These are phyloP conservation scores for Saccharomycopsis sp. DNA, from an alignment of 805 yeast genomes.

Conservation along the genomic window DNA sequence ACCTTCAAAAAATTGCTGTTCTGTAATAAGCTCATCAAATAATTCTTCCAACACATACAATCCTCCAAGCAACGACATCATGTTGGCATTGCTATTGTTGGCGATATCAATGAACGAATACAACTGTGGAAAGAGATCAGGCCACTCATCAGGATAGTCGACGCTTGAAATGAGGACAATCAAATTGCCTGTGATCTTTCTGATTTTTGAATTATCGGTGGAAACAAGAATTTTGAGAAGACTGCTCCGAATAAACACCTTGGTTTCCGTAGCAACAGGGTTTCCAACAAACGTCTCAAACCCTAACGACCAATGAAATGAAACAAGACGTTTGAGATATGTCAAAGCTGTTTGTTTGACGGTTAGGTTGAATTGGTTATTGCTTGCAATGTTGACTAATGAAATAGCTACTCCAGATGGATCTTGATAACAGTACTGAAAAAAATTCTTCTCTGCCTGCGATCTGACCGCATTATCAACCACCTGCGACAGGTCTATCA, in stretches of 20 bases:
- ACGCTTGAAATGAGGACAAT: conserved; percentile 79
- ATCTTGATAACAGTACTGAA: conserved; percentile 35
- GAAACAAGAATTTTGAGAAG: conserved; percentile 44
- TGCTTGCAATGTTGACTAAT: conserved; percentile 34
- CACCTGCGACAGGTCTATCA: conserved; percentile 31
- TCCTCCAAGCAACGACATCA: conserved; percentile 41
- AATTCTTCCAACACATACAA: conserved; percentile 63
- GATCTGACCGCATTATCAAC: conserved; percentile 48
- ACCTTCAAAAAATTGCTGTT: conserved; percentile 76
- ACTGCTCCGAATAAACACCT: conserved; percentile 41
- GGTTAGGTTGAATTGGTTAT: conserved; percentile 26
- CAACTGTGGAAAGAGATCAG: conserved; percentile 48
- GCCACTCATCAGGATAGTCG: conserved; percentile 97
- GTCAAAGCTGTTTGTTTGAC: conserved; percentile 59
- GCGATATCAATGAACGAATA: conserved; percentile 36
- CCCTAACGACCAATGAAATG: conserved; percentile 77
- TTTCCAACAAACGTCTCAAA: conserved; percentile 70
- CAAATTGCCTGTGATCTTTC: conserved; percentile 63
- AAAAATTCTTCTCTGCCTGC: conserved; percentile 46
- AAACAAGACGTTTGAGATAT: conserved; percentile 60
- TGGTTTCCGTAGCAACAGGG: conserved; percentile 48
- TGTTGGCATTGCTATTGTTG: conserved; percentile 24
- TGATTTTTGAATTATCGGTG: conserved; percentile 48
- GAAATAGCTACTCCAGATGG: conserved; percentile 42
- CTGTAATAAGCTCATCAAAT: conserved; percentile 79